Conservation (phyloP, 345 rosid genomes). For the Chamaenerion angustifolium region DNA sequence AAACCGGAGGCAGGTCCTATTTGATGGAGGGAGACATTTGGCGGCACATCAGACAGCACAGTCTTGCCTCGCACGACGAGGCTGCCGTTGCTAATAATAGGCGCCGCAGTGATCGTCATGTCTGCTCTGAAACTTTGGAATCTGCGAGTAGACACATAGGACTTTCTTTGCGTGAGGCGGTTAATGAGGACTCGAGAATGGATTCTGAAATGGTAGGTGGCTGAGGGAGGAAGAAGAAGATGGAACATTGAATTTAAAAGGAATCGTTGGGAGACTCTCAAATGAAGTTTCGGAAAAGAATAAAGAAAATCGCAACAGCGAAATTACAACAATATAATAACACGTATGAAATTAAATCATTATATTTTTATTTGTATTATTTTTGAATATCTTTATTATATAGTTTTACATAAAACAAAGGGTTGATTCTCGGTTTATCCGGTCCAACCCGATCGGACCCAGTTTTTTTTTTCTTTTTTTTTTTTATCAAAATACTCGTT, state of each 20-base stretch:
- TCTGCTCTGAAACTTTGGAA: not conserved
- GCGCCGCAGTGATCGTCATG: conserved; percentile 23
- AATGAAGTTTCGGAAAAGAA: too few species aligned
- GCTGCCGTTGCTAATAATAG: conserved; percentile 23
- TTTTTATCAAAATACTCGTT: too few species aligned
- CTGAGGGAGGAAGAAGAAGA: not conserved
- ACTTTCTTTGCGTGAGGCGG: not conserved
- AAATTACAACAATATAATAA: too few species aligned
- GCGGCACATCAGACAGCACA: conserved; percentile 22
- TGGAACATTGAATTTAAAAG: not conserved
- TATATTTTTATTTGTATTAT: too few species aligned
- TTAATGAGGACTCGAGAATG: not conserved
- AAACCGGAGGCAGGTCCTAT: conserved; percentile 22
- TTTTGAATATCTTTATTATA: too few species aligned
- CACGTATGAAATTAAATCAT: too few species aligned
- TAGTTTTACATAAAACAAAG: too few species aligned
- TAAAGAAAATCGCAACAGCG: too few species aligned
- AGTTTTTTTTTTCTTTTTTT: too few species aligned
- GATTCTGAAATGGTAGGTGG: not conserved
- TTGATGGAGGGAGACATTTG: conserved; percentile 25
- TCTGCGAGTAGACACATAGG: not conserved
- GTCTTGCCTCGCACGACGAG: conserved; percentile 35
- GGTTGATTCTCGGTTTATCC: too few species aligned
- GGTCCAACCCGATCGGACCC: too few species aligned
- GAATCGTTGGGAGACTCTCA: not conserved